Percentiles rank a stretch among this genome's conserved stretches.
These are phyloP conservation scores for Nissolia schottii DNA, from an alignment of 306 rosid genomes.

Conservation along the genomic window DNA sequence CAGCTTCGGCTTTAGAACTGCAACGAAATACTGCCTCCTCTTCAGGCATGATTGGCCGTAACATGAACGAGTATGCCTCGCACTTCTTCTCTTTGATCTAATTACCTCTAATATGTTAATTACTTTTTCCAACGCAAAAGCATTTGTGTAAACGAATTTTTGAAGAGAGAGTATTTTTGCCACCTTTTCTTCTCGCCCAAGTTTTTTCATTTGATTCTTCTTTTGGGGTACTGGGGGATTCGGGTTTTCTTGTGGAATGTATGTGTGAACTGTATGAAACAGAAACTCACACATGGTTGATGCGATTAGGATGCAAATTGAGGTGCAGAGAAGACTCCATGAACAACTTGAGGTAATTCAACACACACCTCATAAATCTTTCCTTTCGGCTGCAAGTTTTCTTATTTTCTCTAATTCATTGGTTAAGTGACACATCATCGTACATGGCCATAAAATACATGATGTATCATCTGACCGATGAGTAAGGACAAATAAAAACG, in stretches of 20 bases:
- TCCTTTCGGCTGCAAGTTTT: no score
- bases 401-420: no score
- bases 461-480: no score
- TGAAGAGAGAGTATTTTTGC: neutral
- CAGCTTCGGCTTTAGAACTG: constrained; percentile 83
- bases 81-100: neutral
- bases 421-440: no score
- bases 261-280: constrained; percentile 42
- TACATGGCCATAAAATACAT: no score
- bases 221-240: constrained; percentile 29
- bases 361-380: no score
- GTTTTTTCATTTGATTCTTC: constrained; percentile 7
- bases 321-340: constrained; percentile 97
- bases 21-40: constrained; percentile 84
- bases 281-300: constrained; percentile 68
- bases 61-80: constrained; percentile 81
- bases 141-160: neutral
- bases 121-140: neutral
- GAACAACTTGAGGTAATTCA: constrained; percentile 98
- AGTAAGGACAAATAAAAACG: no score
- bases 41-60: constrained; percentile 80
- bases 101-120: neutral
- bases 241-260: constrained; percentile 42
- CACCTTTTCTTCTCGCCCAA: neutral
- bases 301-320: constrained; percentile 97